These are phyloP conservation scores for Amphirosellinia nigrospora DNA, from an alignment of 495 filamentous ascomycete species.

Conservation along the genomic window DNA sequence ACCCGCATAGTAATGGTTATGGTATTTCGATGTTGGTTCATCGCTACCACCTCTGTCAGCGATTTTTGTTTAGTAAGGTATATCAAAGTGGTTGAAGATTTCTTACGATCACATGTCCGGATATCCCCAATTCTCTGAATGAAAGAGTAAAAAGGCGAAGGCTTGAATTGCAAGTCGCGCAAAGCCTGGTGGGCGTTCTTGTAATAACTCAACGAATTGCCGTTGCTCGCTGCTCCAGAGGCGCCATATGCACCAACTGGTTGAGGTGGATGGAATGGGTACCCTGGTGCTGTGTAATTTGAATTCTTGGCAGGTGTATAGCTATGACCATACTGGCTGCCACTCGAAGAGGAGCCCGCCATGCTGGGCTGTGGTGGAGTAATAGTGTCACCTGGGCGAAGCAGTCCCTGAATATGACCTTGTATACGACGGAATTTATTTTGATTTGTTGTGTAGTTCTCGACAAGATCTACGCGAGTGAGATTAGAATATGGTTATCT, in stretches of 20 bases:
- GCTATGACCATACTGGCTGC: constrained; percentile 23
- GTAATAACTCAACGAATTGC: constrained; percentile 4
- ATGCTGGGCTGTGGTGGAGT: constrained; percentile 16
- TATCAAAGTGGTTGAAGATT: constrained; percentile 18
- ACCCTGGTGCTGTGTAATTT: background rate
- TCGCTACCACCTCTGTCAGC: constrained; percentile 46
- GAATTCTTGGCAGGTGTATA: background rate
- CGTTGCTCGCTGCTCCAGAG: constrained; percentile 23
- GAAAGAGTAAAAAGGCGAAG: constrained; percentile 78
- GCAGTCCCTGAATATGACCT: constrained; percentile 25
- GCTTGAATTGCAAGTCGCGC: constrained; percentile 63
- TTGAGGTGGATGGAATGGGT: background rate
- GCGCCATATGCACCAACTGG: constrained; percentile 19
- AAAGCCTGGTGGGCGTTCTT: constrained; percentile 35
- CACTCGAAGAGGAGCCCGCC: constrained; percentile 33
- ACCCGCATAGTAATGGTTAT: constrained; percentile 59
- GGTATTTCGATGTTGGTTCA: constrained; percentile 66
- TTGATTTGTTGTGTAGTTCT: constrained; percentile 31
- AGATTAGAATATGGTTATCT: constrained; percentile 2
- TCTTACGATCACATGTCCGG: constrained; percentile 71
- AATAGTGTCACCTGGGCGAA: background rate
- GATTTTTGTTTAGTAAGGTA: background rate
- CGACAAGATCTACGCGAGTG: constrained; percentile 23
- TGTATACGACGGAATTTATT: constrained; percentile 28
- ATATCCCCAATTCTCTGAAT: constrained; percentile 64